Percentiles rank a stretch among this genome's conserved stretches.
Conservation (phyloP, 2,329 filamentous ascomycete genomes). For the Ilyonectria mors-panacis region DNA sequence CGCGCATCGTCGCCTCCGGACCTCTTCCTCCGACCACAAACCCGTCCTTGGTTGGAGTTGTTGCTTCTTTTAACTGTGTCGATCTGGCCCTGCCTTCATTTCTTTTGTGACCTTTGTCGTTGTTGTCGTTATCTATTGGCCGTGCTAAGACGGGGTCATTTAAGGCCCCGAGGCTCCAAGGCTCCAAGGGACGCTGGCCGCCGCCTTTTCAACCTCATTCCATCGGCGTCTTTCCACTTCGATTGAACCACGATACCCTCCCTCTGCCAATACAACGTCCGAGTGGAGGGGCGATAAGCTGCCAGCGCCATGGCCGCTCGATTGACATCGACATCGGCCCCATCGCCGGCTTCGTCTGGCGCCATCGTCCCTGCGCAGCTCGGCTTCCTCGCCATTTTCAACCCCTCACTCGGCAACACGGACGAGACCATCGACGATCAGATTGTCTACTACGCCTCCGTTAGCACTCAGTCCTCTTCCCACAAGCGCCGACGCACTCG, state of each 20-base stretch:
- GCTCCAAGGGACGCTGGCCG: slow-evolving; percentile 3
- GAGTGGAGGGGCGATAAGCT: not conserved
- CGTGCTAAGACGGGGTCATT: not conserved
- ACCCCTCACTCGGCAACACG: slow-evolving; percentile 80
- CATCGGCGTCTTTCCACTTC: not conserved
- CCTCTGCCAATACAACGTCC: not conserved
- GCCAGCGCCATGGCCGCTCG: slow-evolving; percentile 38
- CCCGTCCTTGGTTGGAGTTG: slow-evolving; percentile 1
- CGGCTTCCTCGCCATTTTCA: slow-evolving; percentile 95
- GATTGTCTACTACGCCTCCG: slow-evolving; percentile 92
- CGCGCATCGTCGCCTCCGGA: not conserved
- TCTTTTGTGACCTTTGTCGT: not conserved
- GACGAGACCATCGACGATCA: slow-evolving; percentile 79
- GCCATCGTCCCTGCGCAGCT: slow-evolving; percentile 79
- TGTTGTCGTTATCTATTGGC: not conserved
- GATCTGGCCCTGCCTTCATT: not conserved
- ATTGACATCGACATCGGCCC: slow-evolving; percentile 28
- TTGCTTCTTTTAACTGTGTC: not conserved
- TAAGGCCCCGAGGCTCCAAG: not conserved
- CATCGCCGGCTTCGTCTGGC: slow-evolving; percentile 36
- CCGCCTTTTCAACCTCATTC: not conserved
- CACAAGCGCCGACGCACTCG: slow-evolving; percentile 60
- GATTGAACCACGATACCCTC: not conserved
- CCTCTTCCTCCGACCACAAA: slow-evolving; percentile 11
- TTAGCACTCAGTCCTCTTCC: slow-evolving; percentile 58